These are phyloP conservation scores for Tetracladium marchalianum DNA, from an alignment of 495 filamentous ascomycete species.

Conservation along the genomic window DNA sequence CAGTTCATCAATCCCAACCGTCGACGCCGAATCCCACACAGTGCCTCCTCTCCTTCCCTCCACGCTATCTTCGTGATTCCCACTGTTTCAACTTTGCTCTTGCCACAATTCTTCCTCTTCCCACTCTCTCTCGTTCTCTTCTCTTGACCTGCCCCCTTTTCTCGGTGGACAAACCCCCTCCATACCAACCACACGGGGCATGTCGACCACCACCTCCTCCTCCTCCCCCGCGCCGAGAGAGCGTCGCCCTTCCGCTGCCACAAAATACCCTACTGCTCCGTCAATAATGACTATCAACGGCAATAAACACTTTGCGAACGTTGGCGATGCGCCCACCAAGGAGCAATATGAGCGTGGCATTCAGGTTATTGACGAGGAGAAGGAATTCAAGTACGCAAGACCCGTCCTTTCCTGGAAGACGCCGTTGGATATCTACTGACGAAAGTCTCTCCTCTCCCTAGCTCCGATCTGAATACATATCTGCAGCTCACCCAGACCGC, in stretches of 20 bases:
- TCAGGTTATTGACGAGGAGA: constrained; percentile 92
- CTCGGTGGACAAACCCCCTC: too few relatives aligned
- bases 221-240: not conserved
- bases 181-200: not conserved
- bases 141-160: too few relatives aligned
- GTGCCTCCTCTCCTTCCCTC: too few relatives aligned
- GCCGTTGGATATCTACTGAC: constrained; percentile 4
- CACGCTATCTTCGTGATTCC: too few relatives aligned
- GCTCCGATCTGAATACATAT: constrained; percentile 72
- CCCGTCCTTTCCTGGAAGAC: not conserved
- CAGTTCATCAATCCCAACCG: too few relatives aligned
- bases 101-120: too few relatives aligned
- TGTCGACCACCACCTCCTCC: not conserved
- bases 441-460: constrained; percentile 24
- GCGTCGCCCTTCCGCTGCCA: constrained; percentile 11
- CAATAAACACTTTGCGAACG: constrained; percentile 59
- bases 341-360: constrained; percentile 85
- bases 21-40: too few relatives aligned
- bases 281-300: constrained; percentile 68
- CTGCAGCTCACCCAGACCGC: constrained; percentile 68
- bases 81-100: too few relatives aligned
- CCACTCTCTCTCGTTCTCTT: too few relatives aligned
- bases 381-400: constrained; percentile 79
- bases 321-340: constrained; percentile 54
- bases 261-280: constrained; percentile 38